These are phyloP conservation scores for Wilcoxina mikolae DNA, from an alignment of 495 filamentous ascomycete species.

Conservation along the genomic window DNA sequence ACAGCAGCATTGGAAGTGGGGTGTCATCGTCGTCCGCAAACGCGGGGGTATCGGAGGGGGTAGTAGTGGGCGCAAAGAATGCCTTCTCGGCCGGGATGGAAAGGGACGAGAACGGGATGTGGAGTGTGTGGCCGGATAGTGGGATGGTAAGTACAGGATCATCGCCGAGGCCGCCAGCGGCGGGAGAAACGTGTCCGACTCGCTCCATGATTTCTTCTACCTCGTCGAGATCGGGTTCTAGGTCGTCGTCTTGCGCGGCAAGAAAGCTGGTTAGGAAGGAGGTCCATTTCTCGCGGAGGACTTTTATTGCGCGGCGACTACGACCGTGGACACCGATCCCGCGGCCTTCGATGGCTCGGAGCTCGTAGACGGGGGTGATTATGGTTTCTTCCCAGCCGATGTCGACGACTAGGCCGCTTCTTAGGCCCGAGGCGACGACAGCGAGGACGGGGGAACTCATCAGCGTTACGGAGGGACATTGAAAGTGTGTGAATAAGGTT, in stretches of 20 bases:
- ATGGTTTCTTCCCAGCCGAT: conserved; percentile 83
- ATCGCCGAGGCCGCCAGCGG: not conserved
- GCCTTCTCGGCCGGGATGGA: conserved; percentile 59
- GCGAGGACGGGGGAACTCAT: conserved; percentile 57
- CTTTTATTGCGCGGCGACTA: conserved; percentile 58
- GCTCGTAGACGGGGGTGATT: conserved; percentile 73
- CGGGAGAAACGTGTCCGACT: conserved; percentile 1
- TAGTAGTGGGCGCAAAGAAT: conserved; percentile 47
- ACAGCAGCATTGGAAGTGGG: conserved; percentile 57
- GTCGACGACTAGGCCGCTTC: conserved; percentile 69
- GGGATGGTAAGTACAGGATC: not conserved
- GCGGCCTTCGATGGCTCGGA: conserved; percentile 48
- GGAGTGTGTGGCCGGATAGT: conserved; percentile 30
- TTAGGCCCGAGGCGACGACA: conserved; percentile 62
- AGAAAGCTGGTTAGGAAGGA: conserved; percentile 7
- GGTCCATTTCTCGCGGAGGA: conserved; percentile 39
- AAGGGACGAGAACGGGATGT: conserved; percentile 52
- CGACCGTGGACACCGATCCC: conserved; percentile 34
- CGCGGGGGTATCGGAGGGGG: conserved; percentile 29
- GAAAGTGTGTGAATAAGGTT: conserved; percentile 63
- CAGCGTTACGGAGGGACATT: conserved; percentile 66
- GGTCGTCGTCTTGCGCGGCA: not conserved
- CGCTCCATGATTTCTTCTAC: conserved; percentile 29
- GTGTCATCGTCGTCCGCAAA: conserved; percentile 75
- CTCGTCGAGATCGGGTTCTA: not conserved